These are phyloP conservation scores for Carex arenaria DNA, from an alignment of 202 grass and related monocot genomes.

Conservation along the genomic window DNA sequence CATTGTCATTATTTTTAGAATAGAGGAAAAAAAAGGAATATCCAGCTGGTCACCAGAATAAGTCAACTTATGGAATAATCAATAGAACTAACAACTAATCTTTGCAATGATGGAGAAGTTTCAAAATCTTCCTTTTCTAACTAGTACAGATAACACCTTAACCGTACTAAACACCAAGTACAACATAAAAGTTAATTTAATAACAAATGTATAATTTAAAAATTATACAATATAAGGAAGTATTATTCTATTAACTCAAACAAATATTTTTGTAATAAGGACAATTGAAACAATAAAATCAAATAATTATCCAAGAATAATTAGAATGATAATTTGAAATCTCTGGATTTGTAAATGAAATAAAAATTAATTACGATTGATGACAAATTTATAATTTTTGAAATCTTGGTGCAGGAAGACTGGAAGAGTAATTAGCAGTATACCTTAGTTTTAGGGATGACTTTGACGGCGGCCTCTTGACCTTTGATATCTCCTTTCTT, in stretches of 20 bases:
- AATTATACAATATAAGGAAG: not conserved
- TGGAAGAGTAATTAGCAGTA: too few species aligned
- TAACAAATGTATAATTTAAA: not conserved
- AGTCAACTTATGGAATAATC: slow-evolving; percentile 6
- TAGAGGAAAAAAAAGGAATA: slow-evolving; percentile 1
- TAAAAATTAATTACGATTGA: not conserved
- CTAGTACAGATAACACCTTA: slow-evolving; percentile 2
- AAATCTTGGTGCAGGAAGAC: too few species aligned
- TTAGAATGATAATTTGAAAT: not conserved
- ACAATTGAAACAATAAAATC: not conserved
- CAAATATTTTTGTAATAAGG: not conserved
- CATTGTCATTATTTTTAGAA: not conserved
- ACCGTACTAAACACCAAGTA: not conserved
- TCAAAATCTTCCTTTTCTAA: slow-evolving; percentile 3
- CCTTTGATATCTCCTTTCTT: slow-evolving; percentile 91
- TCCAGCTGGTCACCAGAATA: not conserved
- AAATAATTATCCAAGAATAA: not conserved
- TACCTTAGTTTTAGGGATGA: slow-evolving; percentile 88
- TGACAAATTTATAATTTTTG: not conserved
- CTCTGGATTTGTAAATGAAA: not conserved
- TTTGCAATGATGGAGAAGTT: not conserved
- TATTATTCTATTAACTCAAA: not conserved
- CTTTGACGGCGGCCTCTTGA: slow-evolving; percentile 87
- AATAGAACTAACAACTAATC: not conserved
- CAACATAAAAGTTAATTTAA: not conserved